Conservation (phyloP, 371 early-diverging fungal species). For the Actinomortierella ambigua region DNA sequence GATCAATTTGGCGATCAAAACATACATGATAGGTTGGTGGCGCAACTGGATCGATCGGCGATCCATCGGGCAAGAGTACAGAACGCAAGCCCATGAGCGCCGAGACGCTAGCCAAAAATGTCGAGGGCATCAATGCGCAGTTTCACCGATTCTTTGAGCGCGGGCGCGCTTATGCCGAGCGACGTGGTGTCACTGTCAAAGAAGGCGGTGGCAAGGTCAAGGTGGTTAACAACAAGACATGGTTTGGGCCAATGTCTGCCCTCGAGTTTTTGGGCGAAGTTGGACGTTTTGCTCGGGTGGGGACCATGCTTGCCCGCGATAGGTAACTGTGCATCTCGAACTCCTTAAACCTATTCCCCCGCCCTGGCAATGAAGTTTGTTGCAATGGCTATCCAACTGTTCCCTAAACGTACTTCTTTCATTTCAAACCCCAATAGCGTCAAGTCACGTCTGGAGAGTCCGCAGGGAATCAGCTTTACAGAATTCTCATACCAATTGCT, state of each 20-base stretch:
- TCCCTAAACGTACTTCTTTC: slow-evolving; percentile 2
- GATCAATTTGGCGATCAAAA: too few relatives aligned
- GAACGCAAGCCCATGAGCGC: slow-evolving; percentile 75
- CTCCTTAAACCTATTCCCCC: too few relatives aligned
- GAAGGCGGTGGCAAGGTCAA: slow-evolving; percentile 41
- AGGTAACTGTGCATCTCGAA: slow-evolving; percentile 51
- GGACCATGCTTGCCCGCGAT: slow-evolving; percentile 87
- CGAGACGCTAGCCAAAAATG: slow-evolving; percentile 66
- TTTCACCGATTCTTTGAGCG: slow-evolving; percentile 73
- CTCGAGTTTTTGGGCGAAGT: slow-evolving; percentile 80
- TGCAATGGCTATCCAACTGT: background rate
- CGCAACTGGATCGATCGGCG: slow-evolving; percentile 94
- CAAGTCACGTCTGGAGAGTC: slow-evolving; percentile 74
- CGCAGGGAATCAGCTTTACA: slow-evolving; percentile 91
- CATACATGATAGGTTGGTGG: slow-evolving; percentile 80
- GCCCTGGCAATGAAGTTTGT: background rate
- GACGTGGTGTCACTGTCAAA: slow-evolving; percentile 46
- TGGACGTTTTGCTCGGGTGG: slow-evolving; percentile 83
- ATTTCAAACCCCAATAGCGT: too few relatives aligned
- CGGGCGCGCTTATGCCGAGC: slow-evolving; percentile 64
- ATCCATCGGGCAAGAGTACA: slow-evolving; percentile 86
- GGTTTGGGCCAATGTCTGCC: slow-evolving; percentile 81
- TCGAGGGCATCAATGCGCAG: slow-evolving; percentile 71
- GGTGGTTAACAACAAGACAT: slow-evolving; percentile 83
- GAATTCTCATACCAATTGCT: slow-evolving; percentile 96